These are phyloP conservation scores for Zymoseptoria ardabiliae DNA, from an alignment of 2,329 filamentous ascomycete species.

Conservation along the genomic window DNA sequence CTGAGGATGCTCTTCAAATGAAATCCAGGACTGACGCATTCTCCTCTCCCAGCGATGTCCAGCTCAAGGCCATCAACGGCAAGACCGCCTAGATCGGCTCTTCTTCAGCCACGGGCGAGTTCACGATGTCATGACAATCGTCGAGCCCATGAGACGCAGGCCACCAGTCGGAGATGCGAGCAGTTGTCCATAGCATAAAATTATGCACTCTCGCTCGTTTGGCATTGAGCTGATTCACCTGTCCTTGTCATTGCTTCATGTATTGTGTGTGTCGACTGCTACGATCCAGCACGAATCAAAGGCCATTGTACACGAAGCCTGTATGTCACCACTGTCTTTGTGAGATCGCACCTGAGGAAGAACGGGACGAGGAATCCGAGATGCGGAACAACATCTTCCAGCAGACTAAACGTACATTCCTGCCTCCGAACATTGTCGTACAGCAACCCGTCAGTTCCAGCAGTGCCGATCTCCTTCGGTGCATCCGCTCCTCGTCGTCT, in stretches of 20 bases:
- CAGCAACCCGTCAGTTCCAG: not conserved
- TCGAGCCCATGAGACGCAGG: no score
- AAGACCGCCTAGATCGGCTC: constrained; percentile 33
- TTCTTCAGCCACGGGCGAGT: not conserved
- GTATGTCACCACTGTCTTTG: no score
- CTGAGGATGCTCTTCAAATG: not conserved
- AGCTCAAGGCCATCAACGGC: constrained; percentile 57
- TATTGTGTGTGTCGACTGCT: not conserved
- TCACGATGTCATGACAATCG: not conserved
- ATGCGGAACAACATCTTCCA: no score
- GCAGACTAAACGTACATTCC: not conserved
- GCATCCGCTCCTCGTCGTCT: not conserved
- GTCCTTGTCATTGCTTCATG: not conserved
- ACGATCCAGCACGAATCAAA: not conserved
- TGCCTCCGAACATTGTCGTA: not conserved
- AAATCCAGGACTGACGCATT: not conserved
- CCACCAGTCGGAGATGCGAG: not conserved
- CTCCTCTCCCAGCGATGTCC: constrained; percentile 50
- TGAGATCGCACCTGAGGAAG: no score
- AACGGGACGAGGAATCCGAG: no score
- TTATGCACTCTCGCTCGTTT: not conserved
- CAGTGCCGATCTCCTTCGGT: not conserved
- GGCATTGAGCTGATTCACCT: not conserved
- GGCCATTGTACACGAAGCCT: no score
- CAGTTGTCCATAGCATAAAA: not conserved